These are phyloP conservation scores for Rhododendron kiyosumense DNA, from an alignment of 148 eudicot species.

Conservation along the genomic window DNA sequence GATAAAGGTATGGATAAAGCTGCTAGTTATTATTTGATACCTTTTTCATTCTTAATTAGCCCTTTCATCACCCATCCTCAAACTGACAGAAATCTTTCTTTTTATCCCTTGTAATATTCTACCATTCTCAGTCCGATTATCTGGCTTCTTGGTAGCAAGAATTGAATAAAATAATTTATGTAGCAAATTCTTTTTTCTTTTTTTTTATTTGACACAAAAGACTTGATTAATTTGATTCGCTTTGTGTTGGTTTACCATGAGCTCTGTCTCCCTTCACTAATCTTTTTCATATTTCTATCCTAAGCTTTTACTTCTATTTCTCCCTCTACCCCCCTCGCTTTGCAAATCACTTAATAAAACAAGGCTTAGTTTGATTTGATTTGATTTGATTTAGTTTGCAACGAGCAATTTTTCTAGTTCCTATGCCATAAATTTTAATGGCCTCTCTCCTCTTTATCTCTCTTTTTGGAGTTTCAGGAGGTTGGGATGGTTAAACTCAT, in stretches of 20 bases:
- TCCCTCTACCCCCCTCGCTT: background rate
- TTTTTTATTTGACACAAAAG: background rate
- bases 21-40: conserved; percentile 27
- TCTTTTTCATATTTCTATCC: background rate
- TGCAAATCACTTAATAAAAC: background rate
- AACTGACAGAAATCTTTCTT: conserved; percentile 17
- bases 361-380: background rate
- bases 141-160: background rate
- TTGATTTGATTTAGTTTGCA: background rate
- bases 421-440: background rate
- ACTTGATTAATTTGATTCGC: background rate
- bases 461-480: conserved; percentile 23
- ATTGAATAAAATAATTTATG: background rate
- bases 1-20: conserved; percentile 30
- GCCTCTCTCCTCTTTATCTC: background rate
- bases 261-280: background rate
- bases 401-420: background rate
- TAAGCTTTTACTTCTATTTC: background rate
- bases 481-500: conserved; percentile 35
- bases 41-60: conserved; percentile 20
- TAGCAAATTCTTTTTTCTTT: background rate
- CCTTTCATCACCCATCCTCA: conserved; percentile 26
- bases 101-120: background rate
- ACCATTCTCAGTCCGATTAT: background rate
- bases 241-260: conserved; percentile 1